Evolutionary conservation across 1,139 yeast species (phyloP), one percentile per base, ranked within the genome.

Genomic region (Pichia sp.): DNA sequence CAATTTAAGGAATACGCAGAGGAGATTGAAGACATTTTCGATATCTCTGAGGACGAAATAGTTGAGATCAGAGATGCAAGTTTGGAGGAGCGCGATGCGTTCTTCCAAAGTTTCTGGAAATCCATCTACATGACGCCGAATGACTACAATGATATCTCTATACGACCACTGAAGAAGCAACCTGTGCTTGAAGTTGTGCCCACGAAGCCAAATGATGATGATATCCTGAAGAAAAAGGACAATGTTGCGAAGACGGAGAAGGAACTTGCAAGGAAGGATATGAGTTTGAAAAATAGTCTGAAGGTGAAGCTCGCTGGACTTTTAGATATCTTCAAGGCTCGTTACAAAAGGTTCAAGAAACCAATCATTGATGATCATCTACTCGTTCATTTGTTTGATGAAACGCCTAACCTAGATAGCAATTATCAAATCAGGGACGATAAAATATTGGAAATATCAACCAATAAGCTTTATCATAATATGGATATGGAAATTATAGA

Each of bases 401-500:
- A 83, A 1, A 53, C 59, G 6, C 46, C 50, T 6, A 50, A 49
- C 24, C 51, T 51, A 2, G 41, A 46, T 6, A 52, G 53, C 7
- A 39, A 48, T 19, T 91, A 82, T 53, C 70, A 64, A 18, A 28
- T 44, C 3, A 74, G 72, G 43, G 75, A 73, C 21, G 88, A 80
- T 36, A 77, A 84, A 48, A 85, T 93, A 46, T 60, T 76, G 22
- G 97, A 93, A 51, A 65, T 75, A 6, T 59, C 76, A 0, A 81
- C 94, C 0, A 94, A 94, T 2, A 74, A 72, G 40, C 69, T 67
- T 47, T 91, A 67, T 55, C 71, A 69, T 61, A 91, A 91, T 50
- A 93, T 91, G 85, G 98, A 91, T 53, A 66, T 93, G 42, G 98
- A 91, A 55, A 79, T 87, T 14, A 76, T 93, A 32, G 99, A 91